These are phyloP conservation scores for Thelephora terrestris DNA, from an alignment of 1,284 basidiomycete genomes.

Conservation along the genomic window DNA sequence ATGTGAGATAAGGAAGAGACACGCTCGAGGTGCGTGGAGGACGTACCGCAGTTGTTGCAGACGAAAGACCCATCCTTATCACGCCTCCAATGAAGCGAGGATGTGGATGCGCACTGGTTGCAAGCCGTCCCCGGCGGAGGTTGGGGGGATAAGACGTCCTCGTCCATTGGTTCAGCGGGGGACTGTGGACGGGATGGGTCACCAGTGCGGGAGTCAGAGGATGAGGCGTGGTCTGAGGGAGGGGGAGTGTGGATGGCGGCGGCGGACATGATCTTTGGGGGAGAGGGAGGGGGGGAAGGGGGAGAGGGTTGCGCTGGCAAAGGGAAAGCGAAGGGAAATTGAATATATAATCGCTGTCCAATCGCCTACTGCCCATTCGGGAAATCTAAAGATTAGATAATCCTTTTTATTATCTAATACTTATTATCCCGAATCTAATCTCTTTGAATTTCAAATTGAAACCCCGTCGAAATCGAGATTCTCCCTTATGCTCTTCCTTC, in stretches of 20 bases:
- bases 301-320: background rate
- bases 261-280: background rate
- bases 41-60: constrained; percentile 84
- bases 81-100: constrained; percentile 75
- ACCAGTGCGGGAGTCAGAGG: constrained; percentile 15
- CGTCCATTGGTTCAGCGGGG: constrained; percentile 13
- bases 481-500: constrained; percentile 42
- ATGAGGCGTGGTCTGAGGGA: constrained; percentile 18
- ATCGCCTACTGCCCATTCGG: too few relatives aligned
- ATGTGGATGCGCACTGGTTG: constrained; percentile 61
- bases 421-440: too few relatives aligned
- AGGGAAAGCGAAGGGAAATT: background rate
- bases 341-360: background rate
- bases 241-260: constrained; percentile 21
- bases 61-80: constrained; percentile 72
- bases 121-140: constrained; percentile 30
- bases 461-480: too few relatives aligned
- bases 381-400: too few relatives aligned
- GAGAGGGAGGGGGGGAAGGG: background rate
- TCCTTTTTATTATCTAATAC: too few relatives aligned
- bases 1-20: constrained; percentile 13
- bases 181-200: constrained; percentile 17
- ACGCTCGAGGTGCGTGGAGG: constrained; percentile 21
- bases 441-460: too few relatives aligned
- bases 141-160: constrained; percentile 13